Percentiles rank a stretch among this genome's conserved stretches.
Conservation (phyloP, 768 basidiomycete species). For the Crassisporium funariophilum region DNA sequence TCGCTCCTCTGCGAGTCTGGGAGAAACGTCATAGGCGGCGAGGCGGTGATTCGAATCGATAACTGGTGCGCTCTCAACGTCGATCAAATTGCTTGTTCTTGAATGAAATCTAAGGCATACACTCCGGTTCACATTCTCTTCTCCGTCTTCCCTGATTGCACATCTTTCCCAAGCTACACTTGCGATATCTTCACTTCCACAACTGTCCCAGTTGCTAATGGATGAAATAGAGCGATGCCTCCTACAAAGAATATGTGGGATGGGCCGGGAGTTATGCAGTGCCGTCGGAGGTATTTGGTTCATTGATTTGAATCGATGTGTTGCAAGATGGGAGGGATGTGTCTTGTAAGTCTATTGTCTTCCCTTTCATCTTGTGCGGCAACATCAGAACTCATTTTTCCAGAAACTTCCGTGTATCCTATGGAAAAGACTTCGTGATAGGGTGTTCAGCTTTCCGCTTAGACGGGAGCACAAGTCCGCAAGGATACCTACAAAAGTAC, state of each 20-base stretch:
- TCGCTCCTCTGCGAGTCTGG: slow-evolving; percentile 45
- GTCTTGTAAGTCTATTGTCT: slow-evolving; percentile 57
- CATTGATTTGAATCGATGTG: slow-evolving; percentile 69
- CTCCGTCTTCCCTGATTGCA: slow-evolving; percentile 76
- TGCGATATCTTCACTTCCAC: slow-evolving; percentile 71
- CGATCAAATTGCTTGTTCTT: not conserved
- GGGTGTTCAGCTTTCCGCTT: slow-evolving; percentile 62
- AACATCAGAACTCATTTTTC: slow-evolving; percentile 1
- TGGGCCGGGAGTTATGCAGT: slow-evolving; percentile 56
- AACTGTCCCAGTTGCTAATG: slow-evolving; percentile 70
- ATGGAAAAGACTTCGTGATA: slow-evolving; percentile 50
- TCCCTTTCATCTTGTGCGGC: not conserved
- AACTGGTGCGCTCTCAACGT: slow-evolving; percentile 44
- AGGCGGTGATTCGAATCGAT: slow-evolving; percentile 71
- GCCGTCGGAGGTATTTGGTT: slow-evolving; percentile 74
- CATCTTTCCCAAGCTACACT: slow-evolving; percentile 82
- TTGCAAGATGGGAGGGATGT: slow-evolving; percentile 81
- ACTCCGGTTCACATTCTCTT: slow-evolving; percentile 71
- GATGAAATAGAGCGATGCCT: slow-evolving; percentile 80
- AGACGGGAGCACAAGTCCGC: slow-evolving; percentile 40
- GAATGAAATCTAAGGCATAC: slow-evolving; percentile 53
- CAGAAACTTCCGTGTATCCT: slow-evolving; percentile 68
- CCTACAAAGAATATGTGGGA: slow-evolving; percentile 66
- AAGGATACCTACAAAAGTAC: slow-evolving; percentile 44
- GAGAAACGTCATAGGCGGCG: slow-evolving; percentile 60